A percentile compares a stretch with the other conserved stretches of the same genome.
phyloP scores from a whole-genome alignment of 306 rosid genomes.

The Coriaria nepalensis region DNA sequence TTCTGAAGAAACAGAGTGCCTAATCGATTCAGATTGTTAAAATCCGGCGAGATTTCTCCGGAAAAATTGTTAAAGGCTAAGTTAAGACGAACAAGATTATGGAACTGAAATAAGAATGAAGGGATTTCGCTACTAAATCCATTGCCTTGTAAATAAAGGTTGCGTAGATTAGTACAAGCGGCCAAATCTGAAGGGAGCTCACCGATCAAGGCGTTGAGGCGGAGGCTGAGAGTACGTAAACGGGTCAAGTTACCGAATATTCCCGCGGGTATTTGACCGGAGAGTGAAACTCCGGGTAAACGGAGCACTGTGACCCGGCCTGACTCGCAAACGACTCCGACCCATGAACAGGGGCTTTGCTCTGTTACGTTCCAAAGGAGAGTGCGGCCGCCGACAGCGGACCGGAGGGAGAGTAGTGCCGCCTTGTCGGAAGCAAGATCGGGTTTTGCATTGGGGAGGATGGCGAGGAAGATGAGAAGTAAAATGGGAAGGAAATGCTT shows the following conservation, averaged over 20 bases:
- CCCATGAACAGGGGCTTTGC: conserved; percentile 25
- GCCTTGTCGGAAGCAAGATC: conserved; percentile 36
- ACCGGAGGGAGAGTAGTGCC: conserved; percentile 30
- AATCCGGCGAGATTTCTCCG: conserved; percentile 26
- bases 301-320: conserved; percentile 27
- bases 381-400: conserved; percentile 35
- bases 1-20: conserved; percentile 25
- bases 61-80: conserved; percentile 36
- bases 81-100: conserved; percentile 30
- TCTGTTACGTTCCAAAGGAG: conserved; percentile 26
- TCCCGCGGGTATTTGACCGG: conserved; percentile 25
- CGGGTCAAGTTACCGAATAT: conserved; percentile 26
- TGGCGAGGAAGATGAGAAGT: not conserved
- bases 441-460: conserved; percentile 19
- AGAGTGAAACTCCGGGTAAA: conserved; percentile 32
- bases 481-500: conserved; percentile 6
- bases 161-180: conserved; percentile 25
- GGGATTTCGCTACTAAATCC: conserved; percentile 30
- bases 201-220: conserved; percentile 33
- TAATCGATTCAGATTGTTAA: conserved; percentile 29
- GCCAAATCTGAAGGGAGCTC: conserved; percentile 38
- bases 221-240: conserved; percentile 34
- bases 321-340: conserved; percentile 29
- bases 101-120: conserved; percentile 14
- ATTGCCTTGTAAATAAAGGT: conserved; percentile 39